Evolutionary conservation across 805 yeast genomes (phyloP).

Genomic region (Barnettozyma californica): DNA sequence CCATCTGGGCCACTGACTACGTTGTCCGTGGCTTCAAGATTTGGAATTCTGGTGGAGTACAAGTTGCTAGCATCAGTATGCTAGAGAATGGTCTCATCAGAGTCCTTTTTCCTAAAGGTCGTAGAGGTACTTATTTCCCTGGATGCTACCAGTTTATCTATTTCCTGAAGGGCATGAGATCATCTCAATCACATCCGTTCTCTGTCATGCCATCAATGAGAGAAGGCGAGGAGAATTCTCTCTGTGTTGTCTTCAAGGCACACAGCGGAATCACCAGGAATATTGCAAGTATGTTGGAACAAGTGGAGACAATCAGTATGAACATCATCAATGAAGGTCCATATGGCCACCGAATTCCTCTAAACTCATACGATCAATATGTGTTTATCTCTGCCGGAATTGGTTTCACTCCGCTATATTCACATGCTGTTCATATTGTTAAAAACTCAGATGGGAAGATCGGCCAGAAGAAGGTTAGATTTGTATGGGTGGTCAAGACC

Average conservation of each 20-base stretch:
- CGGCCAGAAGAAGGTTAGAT: constrained; percentile 30
- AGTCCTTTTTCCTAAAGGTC: constrained; percentile 38
- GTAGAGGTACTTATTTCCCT: constrained; percentile 34
- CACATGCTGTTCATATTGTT: constrained; percentile 32
- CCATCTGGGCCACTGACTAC: constrained; percentile 70
- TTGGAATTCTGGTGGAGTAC: constrained; percentile 51
- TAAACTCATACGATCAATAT: constrained; percentile 33
- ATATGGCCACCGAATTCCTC: constrained; percentile 43
- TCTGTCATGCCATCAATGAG: constrained; percentile 43
- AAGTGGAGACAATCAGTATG: constrained; percentile 26
- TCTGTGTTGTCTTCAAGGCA: constrained; percentile 41
- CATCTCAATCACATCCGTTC: constrained; percentile 69
- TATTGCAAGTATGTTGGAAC: constrained; percentile 30
- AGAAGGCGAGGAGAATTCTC: constrained; percentile 24
- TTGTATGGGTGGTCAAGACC: constrained; percentile 63
- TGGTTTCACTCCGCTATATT: constrained; percentile 48
- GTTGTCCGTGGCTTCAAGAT: constrained; percentile 50
- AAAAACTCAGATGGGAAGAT: constrained; percentile 7
- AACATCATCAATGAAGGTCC: constrained; percentile 55
- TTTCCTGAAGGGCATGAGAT: constrained; percentile 36
- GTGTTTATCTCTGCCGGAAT: constrained; percentile 45
- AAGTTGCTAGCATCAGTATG: constrained; percentile 36
- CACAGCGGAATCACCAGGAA: constrained; percentile 54
- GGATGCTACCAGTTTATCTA: constrained; percentile 54
- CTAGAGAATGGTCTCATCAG: constrained; percentile 33